Evolutionary conservation across 306 rosid species (phyloP), one percentile per base, ranked within the genome.

Genomic region (Cicer judaicum): DNA sequence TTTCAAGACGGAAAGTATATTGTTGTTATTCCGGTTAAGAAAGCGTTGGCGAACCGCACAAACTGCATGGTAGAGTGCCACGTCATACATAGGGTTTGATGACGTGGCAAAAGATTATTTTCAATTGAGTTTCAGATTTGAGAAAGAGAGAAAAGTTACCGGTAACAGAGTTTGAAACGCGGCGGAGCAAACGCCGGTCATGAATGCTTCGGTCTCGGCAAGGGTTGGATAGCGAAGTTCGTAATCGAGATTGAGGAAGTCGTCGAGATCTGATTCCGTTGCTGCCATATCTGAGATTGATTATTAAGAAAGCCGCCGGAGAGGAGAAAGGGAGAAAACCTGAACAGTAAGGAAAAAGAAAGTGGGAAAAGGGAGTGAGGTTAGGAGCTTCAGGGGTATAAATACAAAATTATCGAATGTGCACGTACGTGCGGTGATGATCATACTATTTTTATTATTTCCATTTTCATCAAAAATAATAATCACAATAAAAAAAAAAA

Each of bases 201-300:
- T 12, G 59, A 74, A 55, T 7, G 62, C 85, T 4, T 84, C 89
- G 2, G 70, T 4, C 6, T 75, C 83, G 15, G 73, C 8, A 54
- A 81, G 84, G 40, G 61, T 70, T 7, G 69, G 82, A 73, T 44
- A 15, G n/a, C 85, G 70, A 24, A 77, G 63, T 0, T 68, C 70
- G 61, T 67, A 55, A 48, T 68, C 81, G 70, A 77, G 75, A 39
- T 57, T 44, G 1, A 63, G 44, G 2, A 77, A 61, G 0, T 75
- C 76, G 5, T 83, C 82, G 0, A 84, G 52, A 61, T 74, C 89
- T n/a, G 79, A 66, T 70, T 85, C 96, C 34, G 93, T 85, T 19
- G 96, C 68, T 15, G 79, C 24, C 77, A 82, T 90, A 21, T 80
- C 77, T 50, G 70, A 29, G 87, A 73, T 10, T 63, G 73, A 48